Percentiles rank a stretch among this genome's conserved stretches.
phyloP scores from a whole-genome alignment of 495 filamentous ascomycete genomes.

The Antarctomyces pellizariae region DNA sequence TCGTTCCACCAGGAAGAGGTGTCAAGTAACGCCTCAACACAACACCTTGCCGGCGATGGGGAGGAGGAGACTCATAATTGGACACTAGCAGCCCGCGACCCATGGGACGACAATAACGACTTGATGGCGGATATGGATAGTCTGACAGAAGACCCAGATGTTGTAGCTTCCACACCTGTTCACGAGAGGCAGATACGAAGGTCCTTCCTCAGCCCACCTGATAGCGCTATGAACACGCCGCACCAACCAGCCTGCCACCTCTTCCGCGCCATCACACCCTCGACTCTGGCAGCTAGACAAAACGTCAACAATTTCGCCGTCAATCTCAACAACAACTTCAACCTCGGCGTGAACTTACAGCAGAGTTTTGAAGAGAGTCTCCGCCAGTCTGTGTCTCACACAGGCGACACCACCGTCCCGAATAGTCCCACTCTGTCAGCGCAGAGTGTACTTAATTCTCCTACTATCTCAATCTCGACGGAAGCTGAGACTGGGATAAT shows the following conservation, averaged over 20 bases:
- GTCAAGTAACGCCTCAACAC: too few relatives aligned
- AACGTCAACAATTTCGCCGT: constrained; percentile 12
- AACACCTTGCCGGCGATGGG: too few relatives aligned
- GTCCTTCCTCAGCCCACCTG: constrained; percentile 26
- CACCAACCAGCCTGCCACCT: constrained; percentile 9
- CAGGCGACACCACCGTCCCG: too few relatives aligned
- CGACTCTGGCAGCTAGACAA: constrained; percentile 19
- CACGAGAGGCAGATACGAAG: constrained; percentile 13
- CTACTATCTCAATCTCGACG: too few relatives aligned
- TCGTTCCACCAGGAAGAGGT: constrained; percentile 7
- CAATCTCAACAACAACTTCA: background rate
- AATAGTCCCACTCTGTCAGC: too few relatives aligned
- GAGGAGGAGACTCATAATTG: constrained; percentile 15
- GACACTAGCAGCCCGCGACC: constrained; percentile 19
- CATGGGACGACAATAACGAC: constrained; percentile 20
- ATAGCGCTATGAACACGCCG: constrained; percentile 15
- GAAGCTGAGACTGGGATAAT: too few relatives aligned
- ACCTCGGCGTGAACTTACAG: too few relatives aligned
- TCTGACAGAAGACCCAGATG: constrained; percentile 13
- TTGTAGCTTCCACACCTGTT: constrained; percentile 3
- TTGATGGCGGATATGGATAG: constrained; percentile 8
- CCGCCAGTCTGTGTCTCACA: too few relatives aligned
- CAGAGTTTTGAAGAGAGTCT: too few relatives aligned
- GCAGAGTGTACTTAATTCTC: too few relatives aligned
- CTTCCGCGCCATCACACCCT: constrained; percentile 15